Evolutionary conservation across 2,329 filamentous ascomycete species (phyloP), one percentile per base, ranked within the genome.

Genomic region (Colletotrichum truncatum): DNA sequence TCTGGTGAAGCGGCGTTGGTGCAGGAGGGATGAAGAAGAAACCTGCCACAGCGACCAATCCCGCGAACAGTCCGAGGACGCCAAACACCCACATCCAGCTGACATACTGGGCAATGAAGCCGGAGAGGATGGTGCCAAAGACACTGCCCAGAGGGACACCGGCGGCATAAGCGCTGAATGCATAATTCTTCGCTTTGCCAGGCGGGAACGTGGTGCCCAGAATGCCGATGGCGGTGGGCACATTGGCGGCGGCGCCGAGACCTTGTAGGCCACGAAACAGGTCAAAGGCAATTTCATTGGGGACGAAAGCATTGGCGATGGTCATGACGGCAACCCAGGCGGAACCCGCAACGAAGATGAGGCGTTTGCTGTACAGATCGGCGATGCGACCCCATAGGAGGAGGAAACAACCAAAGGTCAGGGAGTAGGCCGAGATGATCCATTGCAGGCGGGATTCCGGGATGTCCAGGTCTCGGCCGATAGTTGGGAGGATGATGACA

Each of bases 171-270:
- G 84, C 82, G 36, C 86, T 87, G 69, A 93, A 92, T 1, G 89
- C 89, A 72, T 91, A 91, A 70, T 91, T 92, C 76, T 91, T 92
- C 4, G 89, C 86, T 68, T 87, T 89, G 0, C 90, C 88, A 0
- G 89, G 89, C 1, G 86, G 85, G 58, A 92, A 92, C 0, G 88
- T 91, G 2, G 86, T 85, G 0, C 89, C 89, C 3, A 93, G 75
- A 38, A 92, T 92, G 0, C 90, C 90, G 71, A 93, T 87, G 0
- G 90, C 90, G 0, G 89, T 91, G 0, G 90, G 90, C 1, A 92
- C 88, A 71, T 91, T 92, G 14, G 89, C 88, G 2, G 90, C 90
- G 25, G 88, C 87, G 2, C 89, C 89, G 77, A 93, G 74, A 2
- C 90, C 90, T 68, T 92, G 89, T 7, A 93, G 77, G 0, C 85